Conservation (phyloP, 1,139 yeast species). For the Lodderomyces beijingensis region DNA sequence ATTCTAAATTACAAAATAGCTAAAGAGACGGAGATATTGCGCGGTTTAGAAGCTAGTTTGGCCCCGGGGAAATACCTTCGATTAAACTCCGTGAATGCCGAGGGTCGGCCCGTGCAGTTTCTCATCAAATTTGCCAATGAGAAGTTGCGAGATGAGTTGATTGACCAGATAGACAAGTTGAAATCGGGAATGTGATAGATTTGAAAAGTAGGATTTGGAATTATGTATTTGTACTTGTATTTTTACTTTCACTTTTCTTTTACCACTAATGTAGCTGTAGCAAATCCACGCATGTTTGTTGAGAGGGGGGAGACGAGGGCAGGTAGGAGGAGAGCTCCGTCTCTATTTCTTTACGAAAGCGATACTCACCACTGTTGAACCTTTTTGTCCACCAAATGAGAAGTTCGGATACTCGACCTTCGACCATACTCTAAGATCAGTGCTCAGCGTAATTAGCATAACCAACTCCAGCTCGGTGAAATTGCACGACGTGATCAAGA, state of each 20-base stretch:
- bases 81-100: conserved; percentile 40
- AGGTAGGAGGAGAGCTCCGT: too few relatives aligned
- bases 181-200: conserved; percentile 17
- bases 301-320: too few relatives aligned
- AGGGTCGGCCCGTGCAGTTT: conserved; percentile 73
- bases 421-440: conserved; percentile 50
- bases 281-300: too few relatives aligned
- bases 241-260: too few relatives aligned
- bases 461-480: conserved; percentile 78
- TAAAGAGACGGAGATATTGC: conserved; percentile 51
- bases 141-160: conserved; percentile 57
- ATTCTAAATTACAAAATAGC: conserved; percentile 71
- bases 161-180: conserved; percentile 45
- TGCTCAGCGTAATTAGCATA: conserved; percentile 42
- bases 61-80: conserved; percentile 77
- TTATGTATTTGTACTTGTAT: too few relatives aligned
- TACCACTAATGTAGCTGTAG: too few relatives aligned
- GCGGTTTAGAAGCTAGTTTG: conserved; percentile 84
- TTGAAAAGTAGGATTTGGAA: too few relatives aligned
- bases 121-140: conserved; percentile 69
- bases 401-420: conserved; percentile 72
- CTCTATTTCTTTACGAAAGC: conserved; percentile 64
- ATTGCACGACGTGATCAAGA: conserved; percentile 90
- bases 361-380: conserved; percentile 82
- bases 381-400: conserved; percentile 83